Evolutionary conservation across 495 filamentous ascomycete species (phyloP).

Genomic region (Neurospora sublineolata): DNA sequence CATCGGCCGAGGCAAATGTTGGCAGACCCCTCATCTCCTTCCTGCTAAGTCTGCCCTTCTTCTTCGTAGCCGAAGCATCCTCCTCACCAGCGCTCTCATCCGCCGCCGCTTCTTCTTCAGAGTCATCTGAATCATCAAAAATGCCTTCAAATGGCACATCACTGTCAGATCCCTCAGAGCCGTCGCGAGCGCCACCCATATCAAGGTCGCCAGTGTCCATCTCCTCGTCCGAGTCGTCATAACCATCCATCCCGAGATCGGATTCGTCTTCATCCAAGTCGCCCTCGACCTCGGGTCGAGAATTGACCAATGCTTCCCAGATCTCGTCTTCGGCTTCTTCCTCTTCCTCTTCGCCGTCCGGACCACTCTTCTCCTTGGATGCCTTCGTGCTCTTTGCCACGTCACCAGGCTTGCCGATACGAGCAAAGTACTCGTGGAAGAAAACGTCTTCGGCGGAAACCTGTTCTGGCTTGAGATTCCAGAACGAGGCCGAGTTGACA

Average conservation of each 20-base stretch:
- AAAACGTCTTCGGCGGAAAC: constrained; percentile 87
- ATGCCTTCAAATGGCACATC: constrained; percentile 27
- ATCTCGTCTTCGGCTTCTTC: constrained; percentile 63
- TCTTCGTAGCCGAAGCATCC: constrained; percentile 20
- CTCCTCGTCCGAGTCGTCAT: constrained; percentile 33
- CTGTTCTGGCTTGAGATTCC: constrained; percentile 77
- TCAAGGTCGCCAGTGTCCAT: constrained; percentile 24
- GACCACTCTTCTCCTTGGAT: constrained; percentile 24
- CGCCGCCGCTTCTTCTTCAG: constrained; percentile 16
- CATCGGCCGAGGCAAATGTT: constrained; percentile 83
- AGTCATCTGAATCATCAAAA: constrained; percentile 34
- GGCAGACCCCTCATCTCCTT: constrained; percentile 82
- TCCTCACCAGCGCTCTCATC: constrained; percentile 20
- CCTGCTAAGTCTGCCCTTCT: constrained; percentile 48
- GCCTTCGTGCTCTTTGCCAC: constrained; percentile 47
- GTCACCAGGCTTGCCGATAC: constrained; percentile 53
- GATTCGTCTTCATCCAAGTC: constrained; percentile 37
- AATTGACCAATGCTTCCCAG: constrained; percentile 78
- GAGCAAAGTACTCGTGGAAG: constrained; percentile 93
- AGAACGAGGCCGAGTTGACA: constrained; percentile 84
- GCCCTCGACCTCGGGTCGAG: constrained; percentile 45
- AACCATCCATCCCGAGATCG: constrained; percentile 41
- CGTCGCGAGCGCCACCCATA: constrained; percentile 27
- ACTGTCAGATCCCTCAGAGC: constrained; percentile 29
- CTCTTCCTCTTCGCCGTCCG: constrained; percentile 20